These are phyloP conservation scores for Plasmodium inui DNA, from an alignment of 169 alveolate species.

Conservation along the genomic window DNA sequence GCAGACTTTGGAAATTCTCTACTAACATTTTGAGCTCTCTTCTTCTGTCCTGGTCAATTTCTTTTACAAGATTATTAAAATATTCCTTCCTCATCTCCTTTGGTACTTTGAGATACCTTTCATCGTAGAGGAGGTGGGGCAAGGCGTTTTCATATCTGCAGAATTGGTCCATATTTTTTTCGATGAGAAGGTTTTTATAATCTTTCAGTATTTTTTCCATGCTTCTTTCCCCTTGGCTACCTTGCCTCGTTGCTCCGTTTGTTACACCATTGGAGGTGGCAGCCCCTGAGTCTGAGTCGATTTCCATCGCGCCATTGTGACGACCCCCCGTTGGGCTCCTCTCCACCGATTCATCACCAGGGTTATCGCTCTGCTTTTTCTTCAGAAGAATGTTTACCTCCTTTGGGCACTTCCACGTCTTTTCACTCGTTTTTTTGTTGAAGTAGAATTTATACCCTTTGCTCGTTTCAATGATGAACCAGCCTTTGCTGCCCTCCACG, in stretches of 20 bases:
- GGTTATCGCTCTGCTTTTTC: background rate
- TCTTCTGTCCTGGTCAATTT: slow-evolving; percentile 22
- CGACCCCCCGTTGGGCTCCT: background rate
- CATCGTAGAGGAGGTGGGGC: slow-evolving; percentile 26
- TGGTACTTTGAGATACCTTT: slow-evolving; percentile 32
- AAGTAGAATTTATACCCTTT: slow-evolving; percentile 56
- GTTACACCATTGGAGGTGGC: background rate
- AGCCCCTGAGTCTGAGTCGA: background rate
- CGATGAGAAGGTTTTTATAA: slow-evolving; percentile 36
- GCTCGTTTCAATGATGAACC: slow-evolving; percentile 66
- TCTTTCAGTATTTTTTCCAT: slow-evolving; percentile 12
- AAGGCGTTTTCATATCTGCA: slow-evolving; percentile 44
- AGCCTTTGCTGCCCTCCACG: slow-evolving; percentile 51
- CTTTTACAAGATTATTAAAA: slow-evolving; percentile 47
- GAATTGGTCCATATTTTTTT: slow-evolving; percentile 38
- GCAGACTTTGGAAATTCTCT: slow-evolving; percentile 16
- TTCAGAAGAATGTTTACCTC: slow-evolving; percentile 9
- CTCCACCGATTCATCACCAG: background rate
- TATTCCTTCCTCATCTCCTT: slow-evolving; percentile 61
- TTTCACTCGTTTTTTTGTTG: slow-evolving; percentile 44
- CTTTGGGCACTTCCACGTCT: slow-evolving; percentile 62
- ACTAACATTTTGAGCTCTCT: slow-evolving; percentile 28
- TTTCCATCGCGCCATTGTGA: background rate
- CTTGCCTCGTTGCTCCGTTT: background rate
- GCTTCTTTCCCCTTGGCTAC: background rate